Evolutionary conservation across 371 early-diverging fungal genomes (phyloP), one percentile per base, ranked within the genome.

Genomic region (Smittium culicis): DNA sequence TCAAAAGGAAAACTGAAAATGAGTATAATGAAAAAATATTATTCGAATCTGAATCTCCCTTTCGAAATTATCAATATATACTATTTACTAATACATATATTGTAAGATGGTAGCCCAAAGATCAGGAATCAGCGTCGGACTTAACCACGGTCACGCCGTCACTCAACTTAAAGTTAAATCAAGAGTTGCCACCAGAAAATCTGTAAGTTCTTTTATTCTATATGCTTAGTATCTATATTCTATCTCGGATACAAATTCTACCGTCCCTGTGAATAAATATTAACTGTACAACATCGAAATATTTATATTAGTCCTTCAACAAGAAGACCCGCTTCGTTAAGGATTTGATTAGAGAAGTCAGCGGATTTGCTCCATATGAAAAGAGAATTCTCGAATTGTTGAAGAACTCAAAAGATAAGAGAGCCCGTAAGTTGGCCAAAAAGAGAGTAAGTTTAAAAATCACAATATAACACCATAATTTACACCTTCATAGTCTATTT

Each of bases 391-490:
- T 98, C 94, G 98, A 98, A 86, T 86, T 98, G 90, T 83, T 98
- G 81, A 96, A 94, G 90, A 96, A 96, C 92, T 90, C 92, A 84
- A 94, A 92, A 84, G 99, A 98, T 82, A 98, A 98, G 95, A 90
- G 99, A 79, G 99, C 99, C 72, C 89, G 92, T 82, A 92, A 92
- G 88, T 88, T 98, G 69, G 93, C 96, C 77, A 98, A 98, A 90
- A 88, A 86, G 85, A 90, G 94, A 80, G 64, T 64, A 64, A 64
- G 64, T 25, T 11, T 34, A 16, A 11, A 5, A 59, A 11, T 59
- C 20, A 14, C 45, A 45, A 14, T 45, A 20, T 14, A 14, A 45
- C n/a, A 67, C 29, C 24, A n/a, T 24, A 17, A 54, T n/a, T 1
- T 69, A 28, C 17, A 55, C 35, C 70, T 0, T 25, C 24, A 64